These are phyloP conservation scores for Phytophthora chlamydospora DNA, from an alignment of 352 stramenopile species.

Conservation along the genomic window DNA sequence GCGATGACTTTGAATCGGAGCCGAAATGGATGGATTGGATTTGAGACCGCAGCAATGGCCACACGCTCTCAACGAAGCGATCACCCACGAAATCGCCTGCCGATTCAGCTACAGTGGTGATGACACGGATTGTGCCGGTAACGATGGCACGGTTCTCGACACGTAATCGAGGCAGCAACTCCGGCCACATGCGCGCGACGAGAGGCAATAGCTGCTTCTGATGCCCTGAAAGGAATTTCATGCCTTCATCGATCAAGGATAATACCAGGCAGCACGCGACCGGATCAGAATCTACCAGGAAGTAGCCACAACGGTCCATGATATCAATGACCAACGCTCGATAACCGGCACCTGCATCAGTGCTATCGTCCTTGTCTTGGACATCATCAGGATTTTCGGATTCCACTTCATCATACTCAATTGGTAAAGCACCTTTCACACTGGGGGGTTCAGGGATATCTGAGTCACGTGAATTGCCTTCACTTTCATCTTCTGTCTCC, in stretches of 20 bases:
- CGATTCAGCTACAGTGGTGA: conserved; percentile 56
- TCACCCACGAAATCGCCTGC: conserved; percentile 84
- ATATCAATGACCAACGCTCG: conserved; percentile 72
- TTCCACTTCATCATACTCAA: conserved; percentile 60
- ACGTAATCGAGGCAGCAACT: conserved; percentile 63
- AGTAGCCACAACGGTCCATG: conserved; percentile 78
- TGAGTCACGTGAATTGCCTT: conserved; percentile 12
- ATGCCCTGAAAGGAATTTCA: conserved; percentile 50
- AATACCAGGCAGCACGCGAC: conserved; percentile 78
- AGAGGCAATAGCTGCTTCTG: conserved; percentile 71
- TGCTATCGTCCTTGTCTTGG: conserved; percentile 29
- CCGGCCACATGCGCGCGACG: conserved; percentile 77
- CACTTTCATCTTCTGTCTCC: conserved; percentile 21
- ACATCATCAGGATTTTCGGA: conserved; percentile 31
- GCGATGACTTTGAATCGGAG: conserved; percentile 30
- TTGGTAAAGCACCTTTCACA: conserved; percentile 71
- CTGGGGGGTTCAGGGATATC: conserved; percentile 22
- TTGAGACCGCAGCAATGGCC: conserved; percentile 58
- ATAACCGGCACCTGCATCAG: conserved; percentile 36
- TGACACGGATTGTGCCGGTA: conserved; percentile 52
- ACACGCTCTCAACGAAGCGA: conserved; percentile 82
- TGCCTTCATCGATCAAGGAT: conserved; percentile 68
- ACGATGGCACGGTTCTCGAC: conserved; percentile 71
- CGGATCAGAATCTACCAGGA: conserved; percentile 69
- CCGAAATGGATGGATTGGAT: conserved; percentile 46